phyloP scores from a whole-genome alignment of 768 basidiomycete genomes.

The Lactarius quietus region DNA sequence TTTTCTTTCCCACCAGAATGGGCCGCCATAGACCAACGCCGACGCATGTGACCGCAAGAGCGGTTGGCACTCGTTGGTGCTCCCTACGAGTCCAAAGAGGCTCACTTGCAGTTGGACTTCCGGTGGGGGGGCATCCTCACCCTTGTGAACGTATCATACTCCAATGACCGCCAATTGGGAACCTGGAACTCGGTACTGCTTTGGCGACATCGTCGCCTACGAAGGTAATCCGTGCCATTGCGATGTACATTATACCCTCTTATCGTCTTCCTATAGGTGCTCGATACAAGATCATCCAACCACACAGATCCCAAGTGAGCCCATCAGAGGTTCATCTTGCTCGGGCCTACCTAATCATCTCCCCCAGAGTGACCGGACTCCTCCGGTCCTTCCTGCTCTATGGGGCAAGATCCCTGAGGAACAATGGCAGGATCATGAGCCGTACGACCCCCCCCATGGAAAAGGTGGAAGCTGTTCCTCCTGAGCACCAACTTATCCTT shows the following conservation, averaged over 20 bases:
- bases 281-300: slow-evolving; percentile 67
- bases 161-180: slow-evolving; percentile 52
- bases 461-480: slow-evolving; percentile 20
- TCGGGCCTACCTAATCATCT: background rate
- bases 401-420: slow-evolving; percentile 54
- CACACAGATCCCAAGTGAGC: slow-evolving; percentile 63
- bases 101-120: background rate
- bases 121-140: background rate
- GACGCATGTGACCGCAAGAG: too few species aligned
- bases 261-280: slow-evolving; percentile 37
- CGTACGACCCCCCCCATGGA: slow-evolving; percentile 20
- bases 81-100: too few species aligned
- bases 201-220: slow-evolving; percentile 52
- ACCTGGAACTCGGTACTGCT: slow-evolving; percentile 58
- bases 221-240: slow-evolving; percentile 40
- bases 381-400: slow-evolving; percentile 55
- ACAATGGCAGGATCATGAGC: slow-evolving; percentile 14
- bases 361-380: slow-evolving; percentile 63
- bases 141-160: background rate
- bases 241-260: background rate
- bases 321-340: background rate
- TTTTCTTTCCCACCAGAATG: too few species aligned
- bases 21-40: too few species aligned
- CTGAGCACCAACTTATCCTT: background rate
- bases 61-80: too few species aligned